Base-by-base conservation (phyloP, 2,329 filamentous ascomycete genomes). In the Chrysoporthe cubensis region DNA sequence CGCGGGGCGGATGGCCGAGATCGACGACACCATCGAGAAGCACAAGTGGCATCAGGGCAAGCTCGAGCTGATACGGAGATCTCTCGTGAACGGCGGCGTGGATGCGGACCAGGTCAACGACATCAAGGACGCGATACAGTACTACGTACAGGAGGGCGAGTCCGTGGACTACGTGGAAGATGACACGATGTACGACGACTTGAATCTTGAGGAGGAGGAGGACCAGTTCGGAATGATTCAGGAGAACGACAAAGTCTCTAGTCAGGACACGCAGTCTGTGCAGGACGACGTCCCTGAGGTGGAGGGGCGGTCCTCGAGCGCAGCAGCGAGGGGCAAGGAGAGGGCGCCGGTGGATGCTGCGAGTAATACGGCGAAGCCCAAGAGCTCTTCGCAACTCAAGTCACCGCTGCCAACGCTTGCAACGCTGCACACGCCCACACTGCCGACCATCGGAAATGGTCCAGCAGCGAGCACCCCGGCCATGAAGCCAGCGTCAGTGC, bases 31-130 rank as follows among this genome's bases (percentile, higher is more conserved):
- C 74, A 93, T 94, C 73, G 96, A 99, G 78, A 89, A 91, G 74
- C 95, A 98, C 84, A 97, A 97, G 80, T 98, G 93, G 92, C 96
- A 99, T 77, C 92, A 97, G 76, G 88, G 89, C 71, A 97, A 97
- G 78, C 85, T 99, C 71, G 96, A 99, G 80, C 85, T 98, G 68
- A 89, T 98, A 75, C 88, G 95, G 74, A 89, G 96, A 73, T 92
- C 93, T 40, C 82, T 99, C 72, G 94, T 98, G 77, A 99, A 99
- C 76, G 95, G 94, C 67, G 93, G 91, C 71, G 88, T 98, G 72
- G 95, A 98, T 67, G 87, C 91, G 26, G 92, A 94, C 5, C 90
- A 96, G 77, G 94, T 99, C 73, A 90, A 88, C 71, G 92, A 96
- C 2, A 83, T 98, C 65, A 93, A 97, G 78, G 95, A 98, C 73